Evolutionary conservation across 768 basidiomycete species (phyloP), one percentile per base, ranked within the genome.

Genomic region (Pisolithus albus): DNA sequence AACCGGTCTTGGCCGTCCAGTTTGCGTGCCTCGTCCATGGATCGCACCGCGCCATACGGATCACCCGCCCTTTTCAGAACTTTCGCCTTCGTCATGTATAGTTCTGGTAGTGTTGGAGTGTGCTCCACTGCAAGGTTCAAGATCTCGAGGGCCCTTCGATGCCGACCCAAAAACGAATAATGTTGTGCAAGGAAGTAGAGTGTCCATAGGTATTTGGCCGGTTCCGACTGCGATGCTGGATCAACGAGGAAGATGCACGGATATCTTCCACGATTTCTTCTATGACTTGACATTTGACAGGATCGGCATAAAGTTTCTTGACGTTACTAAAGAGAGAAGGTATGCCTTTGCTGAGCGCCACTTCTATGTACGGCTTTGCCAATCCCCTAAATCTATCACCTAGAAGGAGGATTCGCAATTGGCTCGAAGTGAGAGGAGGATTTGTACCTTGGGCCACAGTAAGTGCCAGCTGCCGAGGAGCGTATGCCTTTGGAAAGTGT

Each of bases 1-100:
- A 92, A 96, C 42, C 96, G 75, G 64, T 99, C 96, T 69, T 98
- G 96, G 0, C 90, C 85, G 64, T 99, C 96, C 46, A 99, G 71
- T 21, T 78, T 62, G 41, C 92, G 74, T 3, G 96, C 93, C 15
- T 89, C 85, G 58, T 95, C 86, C 68, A 93, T 76, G 34, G 77
- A 76, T 6, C 71, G 69, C 0, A 91, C 88, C 0, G 93, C 96
- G 0, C 82, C 86, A 23, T 77, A 68, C 0, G 76, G 71, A 58
- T 98, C 92, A 0, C 94, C 93, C 0, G 84, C 78, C 11, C 93
- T 83, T 63, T 98, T 98, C 39, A 95, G 72, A 13, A 88, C 79
- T 4, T 89, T 86, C 0, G 83, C 96, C 61, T 82, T 84, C 56
- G 83, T 81, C 65, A 86, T 86, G 57, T 85, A 79, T 10, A 98